Conservation (phyloP, 495 filamentous ascomycete species). For the Lasiosphaeria ovina region DNA sequence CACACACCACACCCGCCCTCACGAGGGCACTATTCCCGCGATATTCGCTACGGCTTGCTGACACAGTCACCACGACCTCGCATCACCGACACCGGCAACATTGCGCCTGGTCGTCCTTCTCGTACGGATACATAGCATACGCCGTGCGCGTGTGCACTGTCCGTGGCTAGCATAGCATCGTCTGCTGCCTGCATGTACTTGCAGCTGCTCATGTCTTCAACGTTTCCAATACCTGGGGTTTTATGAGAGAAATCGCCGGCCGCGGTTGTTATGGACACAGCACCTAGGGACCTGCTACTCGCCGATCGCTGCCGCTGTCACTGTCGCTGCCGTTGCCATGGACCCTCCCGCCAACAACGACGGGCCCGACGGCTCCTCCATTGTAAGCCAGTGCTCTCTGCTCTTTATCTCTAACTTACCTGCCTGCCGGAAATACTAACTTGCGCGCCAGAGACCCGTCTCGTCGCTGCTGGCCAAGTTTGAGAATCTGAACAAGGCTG, state of each 20-base stretch:
- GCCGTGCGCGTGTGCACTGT: no score
- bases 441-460: conserved; percentile 61
- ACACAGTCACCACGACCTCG: not conserved
- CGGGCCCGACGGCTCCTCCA: conserved; percentile 58
- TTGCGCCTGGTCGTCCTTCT: not conserved
- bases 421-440: conserved; percentile 21
- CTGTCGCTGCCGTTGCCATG: conserved; percentile 31
- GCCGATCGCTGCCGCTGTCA: conserved; percentile 21
- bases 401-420: not conserved
- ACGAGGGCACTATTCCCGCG: not conserved
- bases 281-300: conserved; percentile 29
- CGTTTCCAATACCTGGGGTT: conserved; percentile 12
- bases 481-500: conserved; percentile 72
- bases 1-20: not conserved
- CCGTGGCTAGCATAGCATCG: no score
- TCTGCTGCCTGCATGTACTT: not conserved
- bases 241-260: conserved; percentile 24
- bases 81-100: not conserved
- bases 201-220: not conserved
- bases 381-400: conserved; percentile 43
- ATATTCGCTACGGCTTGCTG: not conserved
- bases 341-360: conserved; percentile 37
- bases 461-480: conserved; percentile 92
- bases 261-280: conserved; percentile 33
- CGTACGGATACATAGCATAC: no score